Evolutionary conservation across 2,329 filamentous ascomycete species (phyloP).

Genomic region (Hawksworthiomyces lignivorus): DNA sequence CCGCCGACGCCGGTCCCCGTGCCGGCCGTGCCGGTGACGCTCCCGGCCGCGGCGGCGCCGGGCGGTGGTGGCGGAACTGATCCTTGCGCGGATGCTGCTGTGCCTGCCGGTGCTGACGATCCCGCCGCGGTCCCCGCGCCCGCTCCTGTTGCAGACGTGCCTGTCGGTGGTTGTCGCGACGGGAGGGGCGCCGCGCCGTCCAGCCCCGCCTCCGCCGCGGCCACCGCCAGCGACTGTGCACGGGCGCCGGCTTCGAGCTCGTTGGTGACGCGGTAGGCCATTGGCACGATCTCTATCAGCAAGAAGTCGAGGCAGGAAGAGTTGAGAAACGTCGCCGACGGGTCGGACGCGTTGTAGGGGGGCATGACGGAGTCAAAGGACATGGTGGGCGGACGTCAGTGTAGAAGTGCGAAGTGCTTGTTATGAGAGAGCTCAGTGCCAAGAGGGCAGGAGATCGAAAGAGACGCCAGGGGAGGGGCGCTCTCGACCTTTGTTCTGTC

Average conservation of each 20-base stretch:
- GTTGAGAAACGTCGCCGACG: constrained; percentile 65
- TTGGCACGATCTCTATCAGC: constrained; percentile 91
- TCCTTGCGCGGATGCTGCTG: background rate
- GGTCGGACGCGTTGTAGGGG: constrained; percentile 65
- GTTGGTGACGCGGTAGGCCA: constrained; percentile 78
- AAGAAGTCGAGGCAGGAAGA: constrained; percentile 88
- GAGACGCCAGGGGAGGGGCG: too few species aligned
- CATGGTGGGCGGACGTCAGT: constrained; percentile 50
- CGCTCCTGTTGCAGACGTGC: background rate
- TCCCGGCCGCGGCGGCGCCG: constrained; percentile 13
- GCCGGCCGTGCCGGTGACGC: background rate
- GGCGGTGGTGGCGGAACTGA: constrained; percentile 1
- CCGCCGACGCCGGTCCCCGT: background rate
- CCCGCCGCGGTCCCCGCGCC: constrained; percentile 10
- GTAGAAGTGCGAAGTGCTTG: too few species aligned
- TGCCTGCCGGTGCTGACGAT: constrained; percentile 9
- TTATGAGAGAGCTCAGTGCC: too few species aligned
- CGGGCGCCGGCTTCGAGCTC: constrained; percentile 50
- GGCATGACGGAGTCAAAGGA: constrained; percentile 65
- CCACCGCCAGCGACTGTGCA: constrained; percentile 28
- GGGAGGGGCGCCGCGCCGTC: background rate
- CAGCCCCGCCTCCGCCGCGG: constrained; percentile 13
- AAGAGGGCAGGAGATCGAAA: too few species aligned
- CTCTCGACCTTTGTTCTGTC: too few species aligned
- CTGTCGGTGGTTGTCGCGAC: background rate